Base-by-base conservation (phyloP, 805 yeast genomes). In the Saccharomycopsis sp. region DNA sequence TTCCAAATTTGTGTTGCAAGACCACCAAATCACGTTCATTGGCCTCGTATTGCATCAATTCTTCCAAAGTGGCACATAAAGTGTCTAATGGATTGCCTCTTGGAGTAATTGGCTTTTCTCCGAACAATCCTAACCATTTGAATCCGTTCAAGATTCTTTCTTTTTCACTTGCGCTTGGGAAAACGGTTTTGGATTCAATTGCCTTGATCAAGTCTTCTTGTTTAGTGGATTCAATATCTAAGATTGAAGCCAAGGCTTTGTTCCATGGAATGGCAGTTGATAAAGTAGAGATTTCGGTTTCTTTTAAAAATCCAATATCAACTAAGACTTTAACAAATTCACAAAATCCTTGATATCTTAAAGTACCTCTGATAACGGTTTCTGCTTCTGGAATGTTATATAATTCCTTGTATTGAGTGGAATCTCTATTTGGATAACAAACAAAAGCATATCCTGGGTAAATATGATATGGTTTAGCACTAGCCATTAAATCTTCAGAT, bases 271-370 rank as follows among this genome's bases (percentile, higher is more conserved):
- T 63, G 39, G 72, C 63, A 43, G 65, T 56, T 45, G 70, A 55
- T 64, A 88, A 77, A 49, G 70, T 64, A 46, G 74, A 79, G 48
- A 64, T 61, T 49, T 73, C 72, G 21, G 75, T 79, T 52, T 92
- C 98, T 59, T 76, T 78, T 59, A 92, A 72, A 74, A 92, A 79
- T 20, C 96, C 96, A 53, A 87, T 66, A 64, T 89, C 97, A 44
- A 92, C 97, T 37, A 92, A 73, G 34, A 81, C 96, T 69, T 35
- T 88, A 62, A 88, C 79, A 62, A 92, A 89, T 68, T 89, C 95
- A 46, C 97, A 96, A 89, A 92, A 92, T 37, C 98, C 98, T 69
- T 87, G 96, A 77, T 72, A 92, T 69, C 98, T 78, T 60, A 92
- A 73, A 49, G 98, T 92, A 59, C 98, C 98, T 70, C 98, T 83